Base-by-base conservation (phyloP, 2,329 filamentous ascomycete genomes). In the Cladosporium sp. region DNA sequence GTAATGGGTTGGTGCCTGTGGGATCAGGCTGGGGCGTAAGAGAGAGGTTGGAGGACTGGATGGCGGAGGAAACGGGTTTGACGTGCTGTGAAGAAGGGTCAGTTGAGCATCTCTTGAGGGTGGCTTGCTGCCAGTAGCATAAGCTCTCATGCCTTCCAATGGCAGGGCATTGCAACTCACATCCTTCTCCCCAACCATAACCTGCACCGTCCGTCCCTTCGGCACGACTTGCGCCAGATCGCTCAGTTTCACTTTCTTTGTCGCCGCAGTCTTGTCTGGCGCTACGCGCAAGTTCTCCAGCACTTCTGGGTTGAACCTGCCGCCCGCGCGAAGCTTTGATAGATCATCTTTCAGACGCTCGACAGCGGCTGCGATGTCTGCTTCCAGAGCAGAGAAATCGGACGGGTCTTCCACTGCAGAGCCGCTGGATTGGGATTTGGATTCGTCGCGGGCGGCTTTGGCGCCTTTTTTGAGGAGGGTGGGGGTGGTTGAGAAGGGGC, bases 151-250 rank as follows among this genome's bases (percentile, higher is more conserved):
- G 15, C 20, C 11, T 5, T 6, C 11, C n/a, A n/a, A n/a, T 14
- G 6, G 11, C n/a, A 43, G 3, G 2, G 11, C 14, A 20, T 43
- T 15, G 42, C 3, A n/a, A 45, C 42, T n/a, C 25, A 47, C 43
- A 30, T 84, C 82, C 66, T 84, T 81, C 67, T 89, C 87, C 14
- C 84, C 82, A 39, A 83, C 84, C 20, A 88, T 70, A n/a, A 89
- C 76, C 60, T 83, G 81, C 30, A 88, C 71, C 65, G 78, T 79
- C 58, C 86, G 73, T 11, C 86, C 85, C 66, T 86, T 85, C 0
- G 85, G 84, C 39, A 89, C 76, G 15, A 89, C 84, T 68, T 88
- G 86, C 2, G 86, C 87, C 59, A 90, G 67, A 67, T 88, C 86
- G 9, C 81, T 79, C 52, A 90, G 66, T 62, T 75, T 78, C 51